Conservation (phyloP, 2,329 filamentous ascomycete species). For the Dryadomyces quercus-mongolicae region DNA sequence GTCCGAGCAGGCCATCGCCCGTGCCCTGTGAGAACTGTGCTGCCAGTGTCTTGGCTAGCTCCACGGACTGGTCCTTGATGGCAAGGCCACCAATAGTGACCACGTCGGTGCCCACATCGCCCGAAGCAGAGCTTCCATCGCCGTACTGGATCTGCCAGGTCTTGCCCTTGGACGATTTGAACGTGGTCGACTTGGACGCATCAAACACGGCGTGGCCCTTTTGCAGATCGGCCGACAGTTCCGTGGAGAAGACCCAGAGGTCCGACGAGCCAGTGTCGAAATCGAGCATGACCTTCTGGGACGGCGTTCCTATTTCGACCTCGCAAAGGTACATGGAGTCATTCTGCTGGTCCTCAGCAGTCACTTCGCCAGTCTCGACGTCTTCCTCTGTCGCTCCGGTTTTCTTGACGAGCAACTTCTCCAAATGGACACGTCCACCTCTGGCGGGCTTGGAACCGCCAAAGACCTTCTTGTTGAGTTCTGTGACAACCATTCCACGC, state of each 20-base stretch:
- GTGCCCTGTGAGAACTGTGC: conserved; percentile 40
- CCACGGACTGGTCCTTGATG: conserved; percentile 50
- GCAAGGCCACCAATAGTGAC: conserved; percentile 49
- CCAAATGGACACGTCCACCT: conserved; percentile 34
- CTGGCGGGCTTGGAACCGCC: conserved; percentile 24
- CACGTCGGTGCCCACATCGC: conserved; percentile 50
- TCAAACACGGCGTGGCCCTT: conserved; percentile 45
- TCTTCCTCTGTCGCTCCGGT: neutral
- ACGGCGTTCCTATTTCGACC: conserved; percentile 52
- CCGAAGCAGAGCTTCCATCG: conserved; percentile 54
- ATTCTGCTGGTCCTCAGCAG: conserved; percentile 53
- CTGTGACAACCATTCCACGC: conserved; percentile 27
- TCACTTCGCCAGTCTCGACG: conserved; percentile 32
- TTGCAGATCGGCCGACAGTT: conserved; percentile 25
- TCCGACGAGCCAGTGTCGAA: conserved; percentile 64
- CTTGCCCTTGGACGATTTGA: conserved; percentile 31
- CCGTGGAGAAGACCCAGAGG: conserved; percentile 51
- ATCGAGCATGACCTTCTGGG: conserved; percentile 48
- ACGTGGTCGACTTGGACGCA: conserved; percentile 48
- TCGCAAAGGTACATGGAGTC: conserved; percentile 53
- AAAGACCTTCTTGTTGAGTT: neutral
- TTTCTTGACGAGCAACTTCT: conserved; percentile 32
- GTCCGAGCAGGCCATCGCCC: conserved; percentile 54
- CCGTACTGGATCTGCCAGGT: conserved; percentile 58
- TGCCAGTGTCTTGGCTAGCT: conserved; percentile 49